Evolutionary conservation across 1,139 yeast genomes (phyloP), one percentile per base, ranked within the genome.

Genomic region (Debaryomyces udenii): DNA sequence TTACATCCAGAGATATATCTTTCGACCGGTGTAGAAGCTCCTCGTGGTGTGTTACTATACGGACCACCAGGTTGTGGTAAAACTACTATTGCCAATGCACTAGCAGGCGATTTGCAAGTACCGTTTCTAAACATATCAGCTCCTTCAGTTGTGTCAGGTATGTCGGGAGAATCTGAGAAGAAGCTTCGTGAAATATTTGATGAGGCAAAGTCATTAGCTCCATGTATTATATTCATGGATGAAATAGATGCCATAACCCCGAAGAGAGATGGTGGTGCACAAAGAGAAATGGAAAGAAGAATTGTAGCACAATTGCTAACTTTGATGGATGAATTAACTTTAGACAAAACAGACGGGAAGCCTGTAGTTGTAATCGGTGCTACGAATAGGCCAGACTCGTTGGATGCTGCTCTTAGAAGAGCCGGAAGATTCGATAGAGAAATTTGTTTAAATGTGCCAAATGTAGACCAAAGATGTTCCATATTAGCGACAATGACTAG

Each of bases 11-110:
- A 93, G 61, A 87, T 93, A 2, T 93, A 89, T 57, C 52, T 71
- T 13, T 77, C 91, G 7, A 86, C 96, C 0, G 98, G 99, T 17
- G 91, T 93, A 3, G 96, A 90, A 51, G 96, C 97, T 10, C 96
- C 99, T n/a, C 74, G 98, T 35, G 99, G 99, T 45, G 96, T 93
- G 1, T 63, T 93, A 22, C 67, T 93, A 23, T 96, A 91, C 61
- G 99, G 99, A 0, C 99, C 99, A 0, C 99, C 99, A 1, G 99
- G 99, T 10, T 93, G 99, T 69, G 99, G 99, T 59, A 93, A 93
- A 57, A 93, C 99, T 0, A 84, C 96, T 39, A 83, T 93, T 43
- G 99, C 99, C 2, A 89, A 91, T 62, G 97, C 98, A 0, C 70
- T 93, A 31, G 99, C 99, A 2, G 96, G 96, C 22, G 97, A 93